phyloP scores from a whole-genome alignment of 371 early-diverging fungal genomes.

The Haplosporangium sp. region DNA sequence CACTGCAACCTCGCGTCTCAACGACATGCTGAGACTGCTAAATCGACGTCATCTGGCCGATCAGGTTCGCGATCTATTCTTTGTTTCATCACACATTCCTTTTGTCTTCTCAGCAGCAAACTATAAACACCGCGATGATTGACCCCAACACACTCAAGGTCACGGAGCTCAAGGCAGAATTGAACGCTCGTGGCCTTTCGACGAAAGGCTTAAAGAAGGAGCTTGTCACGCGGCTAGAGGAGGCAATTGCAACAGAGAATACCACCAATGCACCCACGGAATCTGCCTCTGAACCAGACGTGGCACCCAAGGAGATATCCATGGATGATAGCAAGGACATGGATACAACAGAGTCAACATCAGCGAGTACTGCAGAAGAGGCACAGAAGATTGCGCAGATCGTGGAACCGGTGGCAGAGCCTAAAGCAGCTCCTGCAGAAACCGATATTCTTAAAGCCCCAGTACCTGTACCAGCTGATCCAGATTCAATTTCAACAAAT shows the following conservation, averaged over 20 bases:
- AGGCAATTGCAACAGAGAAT: constrained; percentile 59
- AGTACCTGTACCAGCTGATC: constrained; percentile 18
- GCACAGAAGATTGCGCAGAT: constrained; percentile 25
- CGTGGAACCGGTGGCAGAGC: constrained; percentile 26
- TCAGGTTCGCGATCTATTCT: too few species aligned
- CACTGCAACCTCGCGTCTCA: too few species aligned
- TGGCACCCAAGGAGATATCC: constrained; percentile 21
- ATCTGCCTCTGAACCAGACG: constrained; percentile 36
- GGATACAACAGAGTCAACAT: constrained; percentile 2
- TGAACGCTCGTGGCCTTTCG: constrained; percentile 67
- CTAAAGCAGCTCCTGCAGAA: constrained; percentile 14
- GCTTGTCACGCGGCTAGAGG: constrained; percentile 70
- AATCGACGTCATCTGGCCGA: constrained; percentile 14
- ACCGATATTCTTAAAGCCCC: constrained; percentile 14
- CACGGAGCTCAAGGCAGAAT: constrained; percentile 73
- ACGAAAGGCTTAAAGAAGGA: constrained; percentile 82
- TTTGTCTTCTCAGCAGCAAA: constrained; percentile 4
- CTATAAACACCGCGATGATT: constrained; percentile 20
- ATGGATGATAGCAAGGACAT: constrained; percentile 14
- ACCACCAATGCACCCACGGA: constrained; percentile 6
- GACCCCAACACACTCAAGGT: constrained; percentile 65
- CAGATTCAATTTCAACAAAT: not conserved
- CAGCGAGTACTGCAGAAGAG: constrained; percentile 15
- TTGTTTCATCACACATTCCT: not conserved
- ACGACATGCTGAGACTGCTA: constrained; percentile 1